These are phyloP conservation scores for Colletotrichum tropicicola DNA, from an alignment of 2,329 filamentous ascomycete species.

Conservation along the genomic window DNA sequence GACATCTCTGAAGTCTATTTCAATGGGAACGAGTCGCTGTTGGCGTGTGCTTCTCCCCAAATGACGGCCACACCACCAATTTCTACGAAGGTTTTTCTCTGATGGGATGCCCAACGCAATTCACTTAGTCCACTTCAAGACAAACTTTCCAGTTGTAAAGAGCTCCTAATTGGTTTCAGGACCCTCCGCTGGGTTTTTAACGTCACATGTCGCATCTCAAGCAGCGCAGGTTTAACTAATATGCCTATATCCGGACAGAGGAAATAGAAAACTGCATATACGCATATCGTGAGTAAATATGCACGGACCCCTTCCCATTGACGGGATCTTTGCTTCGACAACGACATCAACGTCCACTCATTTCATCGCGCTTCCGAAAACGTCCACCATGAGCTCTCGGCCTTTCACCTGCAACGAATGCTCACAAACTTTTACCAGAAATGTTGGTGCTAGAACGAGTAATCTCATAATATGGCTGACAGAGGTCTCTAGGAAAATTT, in stretches of 20 bases:
- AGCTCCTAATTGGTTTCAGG: no score
- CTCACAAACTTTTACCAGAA: conserved; percentile 32
- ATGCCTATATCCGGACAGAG: not conserved
- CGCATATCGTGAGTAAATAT: not conserved
- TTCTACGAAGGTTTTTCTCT: no score
- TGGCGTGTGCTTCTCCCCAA: no score
- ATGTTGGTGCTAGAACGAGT: conserved; percentile 12
- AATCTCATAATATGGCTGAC: not conserved
- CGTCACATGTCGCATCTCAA: no score
- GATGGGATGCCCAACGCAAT: no score
- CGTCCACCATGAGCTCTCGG: conserved; percentile 23
- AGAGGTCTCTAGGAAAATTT: conserved; percentile 30
- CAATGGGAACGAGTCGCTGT: no score
- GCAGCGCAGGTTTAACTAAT: no score
- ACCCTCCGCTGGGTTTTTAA: no score
- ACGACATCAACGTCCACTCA: not conserved
- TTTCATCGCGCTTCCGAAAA: not conserved
- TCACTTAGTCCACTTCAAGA: no score
- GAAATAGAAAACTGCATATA: not conserved
- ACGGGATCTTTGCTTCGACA: not conserved
- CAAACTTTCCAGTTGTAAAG: no score
- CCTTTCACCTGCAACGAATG: conserved; percentile 30
- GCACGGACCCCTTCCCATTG: not conserved
- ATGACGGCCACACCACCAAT: no score
- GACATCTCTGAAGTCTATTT: no score